Percentiles rank a stretch among this genome's conserved stretches.
phyloP scores from a whole-genome alignment of 768 basidiomycete genomes.

The Tulasnella sp. region DNA sequence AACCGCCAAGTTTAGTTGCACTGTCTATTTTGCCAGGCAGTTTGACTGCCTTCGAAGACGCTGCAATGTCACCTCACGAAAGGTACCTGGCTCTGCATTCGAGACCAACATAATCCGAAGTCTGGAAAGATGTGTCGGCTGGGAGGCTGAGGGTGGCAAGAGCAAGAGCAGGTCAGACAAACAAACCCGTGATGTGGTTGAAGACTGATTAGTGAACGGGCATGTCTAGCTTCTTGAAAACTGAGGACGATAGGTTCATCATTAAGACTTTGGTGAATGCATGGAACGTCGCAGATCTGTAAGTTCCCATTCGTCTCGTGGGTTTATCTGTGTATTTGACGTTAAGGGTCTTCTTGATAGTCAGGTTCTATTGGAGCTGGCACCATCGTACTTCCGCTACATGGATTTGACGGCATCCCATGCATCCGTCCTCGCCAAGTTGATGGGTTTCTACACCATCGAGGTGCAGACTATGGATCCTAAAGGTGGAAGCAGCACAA shows the following conservation, averaged over 20 bases:
- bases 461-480: constrained; percentile 59
- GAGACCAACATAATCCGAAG: constrained; percentile 44
- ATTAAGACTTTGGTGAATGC: constrained; percentile 79
- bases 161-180: constrained; percentile 31
- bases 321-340: background rate
- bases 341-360: constrained; percentile 27
- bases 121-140: constrained; percentile 46
- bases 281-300: constrained; percentile 82
- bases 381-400: constrained; percentile 69
- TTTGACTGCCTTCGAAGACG: constrained; percentile 55
- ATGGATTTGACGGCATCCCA: constrained; percentile 57
- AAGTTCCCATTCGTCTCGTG: constrained; percentile 23
- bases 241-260: constrained; percentile 61
- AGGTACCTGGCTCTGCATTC: constrained; percentile 17
- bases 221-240: constrained; percentile 67
- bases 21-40: constrained; percentile 71
- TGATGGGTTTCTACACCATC: constrained; percentile 72
- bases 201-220: background rate
- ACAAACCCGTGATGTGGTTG: background rate
- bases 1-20: constrained; percentile 64
- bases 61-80: constrained; percentile 48
- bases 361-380: constrained; percentile 66
- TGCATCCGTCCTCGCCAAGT: constrained; percentile 62
- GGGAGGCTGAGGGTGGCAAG: constrained; percentile 67
- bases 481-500: constrained; percentile 31